phyloP scores from a whole-genome alignment of 2,329 filamentous ascomycete species.

The Arachnomyces sp. region DNA sequence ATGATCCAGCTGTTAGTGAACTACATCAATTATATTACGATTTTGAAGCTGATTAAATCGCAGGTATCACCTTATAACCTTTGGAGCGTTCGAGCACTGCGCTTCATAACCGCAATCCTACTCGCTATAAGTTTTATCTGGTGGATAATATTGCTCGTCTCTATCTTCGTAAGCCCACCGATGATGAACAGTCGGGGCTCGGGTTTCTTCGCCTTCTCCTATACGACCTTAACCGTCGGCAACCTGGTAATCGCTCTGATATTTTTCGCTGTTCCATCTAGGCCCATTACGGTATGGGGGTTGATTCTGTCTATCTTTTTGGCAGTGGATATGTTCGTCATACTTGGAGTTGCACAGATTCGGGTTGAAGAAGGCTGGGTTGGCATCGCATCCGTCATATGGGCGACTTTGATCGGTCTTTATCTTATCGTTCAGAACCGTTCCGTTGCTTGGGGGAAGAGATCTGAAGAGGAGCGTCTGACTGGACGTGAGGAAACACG shows the following conservation, averaged over 20 bases:
- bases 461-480: slow-evolving; percentile 83
- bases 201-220: slow-evolving; percentile 86
- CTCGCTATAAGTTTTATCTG: slow-evolving; percentile 72
- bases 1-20: slow-evolving; percentile 66
- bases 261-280: slow-evolving; percentile 82
- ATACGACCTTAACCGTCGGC: slow-evolving; percentile 67
- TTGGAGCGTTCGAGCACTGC: slow-evolving; percentile 75
- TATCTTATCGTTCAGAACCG: slow-evolving; percentile 76
- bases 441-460: slow-evolving; percentile 84
- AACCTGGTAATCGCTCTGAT: slow-evolving; percentile 70
- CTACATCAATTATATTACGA: neutral
- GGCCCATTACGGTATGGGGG: slow-evolving; percentile 66
- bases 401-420: slow-evolving; percentile 69
- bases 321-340: slow-evolving; percentile 68
- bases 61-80: slow-evolving; percentile 84
- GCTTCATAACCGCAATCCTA: slow-evolving; percentile 71
- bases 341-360: slow-evolving; percentile 65
- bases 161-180: slow-evolving; percentile 83
- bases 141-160: slow-evolving; percentile 87
- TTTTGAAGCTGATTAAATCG: neutral
- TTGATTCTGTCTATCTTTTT: slow-evolving; percentile 60
- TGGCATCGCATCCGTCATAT: slow-evolving; percentile 76
- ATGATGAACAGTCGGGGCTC: slow-evolving; percentile 79
- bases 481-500: slow-evolving; percentile 84
- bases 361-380: slow-evolving; percentile 84